Percentiles rank a stretch among this genome's conserved stretches.
phyloP scores from a whole-genome alignment of 306 rosid genomes.

The Malus sieversii region DNA sequence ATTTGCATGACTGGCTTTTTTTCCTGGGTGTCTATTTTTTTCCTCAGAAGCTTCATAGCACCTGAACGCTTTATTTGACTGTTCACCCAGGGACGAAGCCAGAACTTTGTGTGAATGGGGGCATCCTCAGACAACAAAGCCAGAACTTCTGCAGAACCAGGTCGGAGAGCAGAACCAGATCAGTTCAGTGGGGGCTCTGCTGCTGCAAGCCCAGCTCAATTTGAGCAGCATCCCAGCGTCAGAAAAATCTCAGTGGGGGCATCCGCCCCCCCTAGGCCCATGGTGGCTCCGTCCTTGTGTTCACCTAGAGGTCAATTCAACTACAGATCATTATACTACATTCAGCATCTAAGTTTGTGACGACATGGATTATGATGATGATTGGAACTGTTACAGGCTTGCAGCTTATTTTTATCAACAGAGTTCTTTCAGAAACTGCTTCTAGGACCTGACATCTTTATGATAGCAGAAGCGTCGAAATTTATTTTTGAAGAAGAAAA shows the following conservation, averaged over 20 bases:
- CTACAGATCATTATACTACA: background rate
- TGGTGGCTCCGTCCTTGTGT: too few relatives aligned
- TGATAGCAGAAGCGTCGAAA: background rate
- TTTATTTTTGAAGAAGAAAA: background rate
- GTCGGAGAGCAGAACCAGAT: too few relatives aligned
- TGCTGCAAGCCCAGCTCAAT: too few relatives aligned
- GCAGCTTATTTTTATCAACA: background rate
- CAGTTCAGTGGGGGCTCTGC: too few relatives aligned
- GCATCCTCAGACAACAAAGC: too few relatives aligned
- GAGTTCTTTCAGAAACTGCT: background rate
- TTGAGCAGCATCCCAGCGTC: too few relatives aligned
- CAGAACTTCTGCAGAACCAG: too few relatives aligned
- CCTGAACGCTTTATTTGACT: background rate
- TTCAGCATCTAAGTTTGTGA: background rate
- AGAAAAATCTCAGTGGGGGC: too few relatives aligned
- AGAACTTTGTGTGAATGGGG: too few relatives aligned
- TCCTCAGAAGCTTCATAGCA: background rate
- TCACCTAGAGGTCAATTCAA: background rate
- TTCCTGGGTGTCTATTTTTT: background rate
- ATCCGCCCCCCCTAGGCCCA: too few relatives aligned
- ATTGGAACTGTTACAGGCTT: background rate
- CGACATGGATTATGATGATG: background rate
- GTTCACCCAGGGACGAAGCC: too few relatives aligned
- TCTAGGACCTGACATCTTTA: background rate
- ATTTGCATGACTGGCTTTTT: background rate